Evolutionary conservation across 768 basidiomycete genomes (phyloP), one percentile per base, ranked within the genome.

Genomic region (Agrocybe chaxingu): DNA sequence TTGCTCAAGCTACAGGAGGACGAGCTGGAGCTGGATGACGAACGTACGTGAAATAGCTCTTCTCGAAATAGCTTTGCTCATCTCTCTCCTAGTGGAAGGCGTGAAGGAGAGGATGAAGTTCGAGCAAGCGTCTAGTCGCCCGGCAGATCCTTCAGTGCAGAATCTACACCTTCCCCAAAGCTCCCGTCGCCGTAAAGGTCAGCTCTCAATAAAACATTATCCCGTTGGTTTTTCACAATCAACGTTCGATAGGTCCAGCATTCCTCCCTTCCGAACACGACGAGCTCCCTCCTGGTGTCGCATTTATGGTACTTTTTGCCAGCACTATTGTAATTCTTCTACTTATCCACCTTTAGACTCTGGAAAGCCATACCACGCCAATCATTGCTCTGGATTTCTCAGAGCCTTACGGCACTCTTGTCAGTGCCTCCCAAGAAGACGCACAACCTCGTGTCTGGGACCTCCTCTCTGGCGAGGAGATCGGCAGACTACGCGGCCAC

Each of bases 191-290:
- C 76, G 85, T 46, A 88, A 84, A 78, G 85, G 83, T 84, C 53
- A 45, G 45, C 45, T 4, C n/a, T 41, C 11, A 41, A 30, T 18
- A 11, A 11, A 31, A 34, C 36, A 3, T 32, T 38, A 4, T n/a
- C 8, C 52, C 49, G 36, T 40, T 39, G 18, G 52, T 42, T 6
- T 35, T 38, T 24, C 31, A 24, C 42, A 39, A 47, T 24, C 24
- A 24, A 24, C 24, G 5, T 24, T 5, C 24, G 24, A 24, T 24
- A 87, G 95, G 96, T 2, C 95, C 96, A 0, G 91, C 91, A 12
- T 98, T 99, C 74, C 66, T 99, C 42, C 97, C 97, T 3, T 97
- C 94, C 12, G 97, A 98, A 65, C 97, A 99, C 58, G 92, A 94
- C 58, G 93, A 97, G 47, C 76, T 99, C 30, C 97, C 97, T 7